phyloP scores from a whole-genome alignment of 2,329 filamentous ascomycete genomes.

The Epichloe glyceriae region DNA sequence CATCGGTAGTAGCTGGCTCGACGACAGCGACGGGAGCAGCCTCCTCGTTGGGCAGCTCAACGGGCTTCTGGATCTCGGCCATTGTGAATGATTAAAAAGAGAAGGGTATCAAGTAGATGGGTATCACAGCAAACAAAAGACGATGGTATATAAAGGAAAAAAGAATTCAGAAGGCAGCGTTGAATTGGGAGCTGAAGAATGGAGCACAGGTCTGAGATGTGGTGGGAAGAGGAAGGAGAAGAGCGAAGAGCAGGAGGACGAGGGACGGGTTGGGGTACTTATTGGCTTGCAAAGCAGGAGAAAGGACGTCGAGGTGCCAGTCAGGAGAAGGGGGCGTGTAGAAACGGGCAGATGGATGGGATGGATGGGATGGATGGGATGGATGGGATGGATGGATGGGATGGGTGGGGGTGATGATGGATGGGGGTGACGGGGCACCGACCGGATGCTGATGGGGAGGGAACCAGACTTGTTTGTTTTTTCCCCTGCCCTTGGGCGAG shows the following conservation, averaged over 20 bases:
- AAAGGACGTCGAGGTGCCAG: slow-evolving; percentile 6
- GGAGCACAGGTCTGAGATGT: slow-evolving; percentile 19
- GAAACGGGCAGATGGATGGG: neutral
- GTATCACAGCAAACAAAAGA: slow-evolving; percentile 39
- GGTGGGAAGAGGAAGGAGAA: slow-evolving; percentile 19
- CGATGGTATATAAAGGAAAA: slow-evolving; percentile 26
- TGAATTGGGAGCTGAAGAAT: slow-evolving; percentile 12
- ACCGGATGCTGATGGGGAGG: neutral
- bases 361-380: neutral
- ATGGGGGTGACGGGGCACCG: neutral
- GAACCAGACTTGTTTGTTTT: neutral
- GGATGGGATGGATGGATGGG: too few species aligned
- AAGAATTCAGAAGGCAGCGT: slow-evolving; percentile 22
- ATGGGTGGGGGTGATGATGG: neutral
- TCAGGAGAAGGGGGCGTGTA: slow-evolving; percentile 7
- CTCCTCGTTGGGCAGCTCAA: slow-evolving; percentile 35
- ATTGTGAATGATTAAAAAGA: slow-evolving; percentile 37
- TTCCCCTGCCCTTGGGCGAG: neutral
- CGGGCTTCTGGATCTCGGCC: slow-evolving; percentile 62
- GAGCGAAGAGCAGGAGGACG: slow-evolving; percentile 10
- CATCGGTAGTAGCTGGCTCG: slow-evolving; percentile 15
- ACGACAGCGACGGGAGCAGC: slow-evolving; percentile 24
- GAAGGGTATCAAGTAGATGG: slow-evolving; percentile 29
- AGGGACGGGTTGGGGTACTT: slow-evolving; percentile 28
- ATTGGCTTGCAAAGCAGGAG: slow-evolving; percentile 19